Base-by-base conservation (phyloP, 768 basidiomycete genomes). In the Fibroporia radiculosa region DNA sequence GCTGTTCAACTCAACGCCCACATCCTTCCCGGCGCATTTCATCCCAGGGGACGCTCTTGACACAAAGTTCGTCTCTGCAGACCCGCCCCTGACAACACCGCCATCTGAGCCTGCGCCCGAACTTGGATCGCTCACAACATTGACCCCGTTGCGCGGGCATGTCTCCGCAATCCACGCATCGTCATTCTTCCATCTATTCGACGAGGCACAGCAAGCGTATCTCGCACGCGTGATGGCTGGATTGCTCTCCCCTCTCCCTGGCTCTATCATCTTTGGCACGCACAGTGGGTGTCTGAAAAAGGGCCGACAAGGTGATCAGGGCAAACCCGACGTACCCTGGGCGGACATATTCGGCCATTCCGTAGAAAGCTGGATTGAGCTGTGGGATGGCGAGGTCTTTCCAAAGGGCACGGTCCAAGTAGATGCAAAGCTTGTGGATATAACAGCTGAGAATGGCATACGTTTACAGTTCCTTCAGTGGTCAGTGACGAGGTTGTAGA, bases 11-110 rank as follows among this genome's bases (percentile, higher is more conserved):
- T 67, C 72, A 5, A 75, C 65, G 0, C 68, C 72, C 0, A 60
- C 69, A 24, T 66, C 72, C 0, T 81, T 75, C 55, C 74, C 76
- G 6, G 74, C 67, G 0, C 56, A 62, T 0, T 82, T 83, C 53
- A 46, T 82, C 12, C 59, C 64, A 14, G 82, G 80, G 1, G 71
- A 83, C 46, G 65, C 60, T 0, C 71, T 82, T 38, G 66, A 77
- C 48, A 59, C 69, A 4, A 45, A 49, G 4, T 62, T 74, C 43
- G 64, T 80, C 18, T 51, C 56, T 3, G 46, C 51, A 13, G 61
- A 53, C 39, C 50, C 57, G 18, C 52, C 58, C 4, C 60, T 62
- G 16, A 33, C 48, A 3, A 14, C 23, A 3, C 24, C 40, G 7
- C 42, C 48, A 3, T 10, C 31, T 14, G 24, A 40, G 5, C 19